Evolutionary conservation across 2,329 filamentous ascomycete genomes (phyloP).

Genomic region (Neodidymelliopsis sp.): DNA sequence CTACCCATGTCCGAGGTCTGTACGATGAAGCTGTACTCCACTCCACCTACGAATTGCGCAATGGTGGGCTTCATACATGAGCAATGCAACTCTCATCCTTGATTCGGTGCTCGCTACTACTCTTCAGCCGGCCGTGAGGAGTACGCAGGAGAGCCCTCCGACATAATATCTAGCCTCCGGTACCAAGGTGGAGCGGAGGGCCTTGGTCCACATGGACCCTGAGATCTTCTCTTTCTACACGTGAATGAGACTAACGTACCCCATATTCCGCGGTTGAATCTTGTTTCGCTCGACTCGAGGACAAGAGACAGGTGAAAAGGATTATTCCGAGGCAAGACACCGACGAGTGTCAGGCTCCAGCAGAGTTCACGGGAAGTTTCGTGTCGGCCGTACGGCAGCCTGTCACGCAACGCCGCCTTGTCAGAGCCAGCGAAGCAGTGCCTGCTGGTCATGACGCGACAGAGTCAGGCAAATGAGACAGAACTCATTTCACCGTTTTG

Average conservation of each 20-base stretch:
- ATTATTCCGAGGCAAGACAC: constrained; percentile 4
- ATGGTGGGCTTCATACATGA: constrained; percentile 15
- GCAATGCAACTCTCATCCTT: neutral
- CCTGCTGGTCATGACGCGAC: constrained; percentile 5
- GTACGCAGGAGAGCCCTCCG: constrained; percentile 17
- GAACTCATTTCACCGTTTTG: constrained; percentile 8
- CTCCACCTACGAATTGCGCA: neutral
- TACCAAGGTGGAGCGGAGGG: constrained; percentile 23
- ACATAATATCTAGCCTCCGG: constrained; percentile 22
- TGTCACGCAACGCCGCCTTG: constrained; percentile 13
- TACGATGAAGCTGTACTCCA: constrained; percentile 4
- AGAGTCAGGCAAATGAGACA: constrained; percentile 17
- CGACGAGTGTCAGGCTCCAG: constrained; percentile 10
- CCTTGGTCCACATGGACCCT: constrained; percentile 34
- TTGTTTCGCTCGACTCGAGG: constrained; percentile 16
- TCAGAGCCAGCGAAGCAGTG: neutral
- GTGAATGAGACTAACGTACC: constrained; percentile 45
- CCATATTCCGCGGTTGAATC: constrained; percentile 41
- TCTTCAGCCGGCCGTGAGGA: constrained; percentile 20
- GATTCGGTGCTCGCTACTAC: neutral
- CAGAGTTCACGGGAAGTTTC: constrained; percentile 29
- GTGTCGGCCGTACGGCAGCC: constrained; percentile 22
- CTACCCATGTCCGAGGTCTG: constrained; percentile 1
- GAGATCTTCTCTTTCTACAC: constrained; percentile 30
- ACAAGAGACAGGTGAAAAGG: constrained; percentile 15